These are phyloP conservation scores for Plasmodium inui DNA, from an alignment of 169 alveolate genomes.

Conservation along the genomic window DNA sequence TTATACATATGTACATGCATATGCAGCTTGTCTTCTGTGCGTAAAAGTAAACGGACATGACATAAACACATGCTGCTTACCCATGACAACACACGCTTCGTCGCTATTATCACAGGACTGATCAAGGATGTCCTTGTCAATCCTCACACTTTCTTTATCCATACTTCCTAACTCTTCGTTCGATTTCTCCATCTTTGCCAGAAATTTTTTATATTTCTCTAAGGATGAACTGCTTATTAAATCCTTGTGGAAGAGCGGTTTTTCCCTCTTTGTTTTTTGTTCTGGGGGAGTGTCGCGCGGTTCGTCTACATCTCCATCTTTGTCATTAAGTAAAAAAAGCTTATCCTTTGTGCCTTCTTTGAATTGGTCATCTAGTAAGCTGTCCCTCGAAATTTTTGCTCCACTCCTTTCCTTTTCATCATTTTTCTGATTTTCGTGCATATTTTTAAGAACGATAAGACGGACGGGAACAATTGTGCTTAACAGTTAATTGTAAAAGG, in stretches of 20 bases:
- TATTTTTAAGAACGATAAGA: neutral
- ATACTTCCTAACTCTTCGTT: slow-evolving; percentile 47
- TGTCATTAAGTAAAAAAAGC: slow-evolving; percentile 12
- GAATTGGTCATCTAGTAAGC: slow-evolving; percentile 73
- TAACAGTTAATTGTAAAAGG: neutral
- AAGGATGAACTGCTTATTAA: slow-evolving; percentile 21
- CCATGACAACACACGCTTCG: slow-evolving; percentile 55
- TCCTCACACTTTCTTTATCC: slow-evolving; percentile 49
- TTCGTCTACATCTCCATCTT: slow-evolving; percentile 6
- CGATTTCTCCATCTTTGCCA: slow-evolving; percentile 59
- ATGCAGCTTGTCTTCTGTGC: neutral
- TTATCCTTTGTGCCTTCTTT: slow-evolving; percentile 11
- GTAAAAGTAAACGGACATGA: neutral
- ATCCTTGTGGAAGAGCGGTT: slow-evolving; percentile 47
- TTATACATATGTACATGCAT: neutral
- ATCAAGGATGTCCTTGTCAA: slow-evolving; percentile 58
- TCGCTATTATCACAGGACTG: slow-evolving; percentile 17
- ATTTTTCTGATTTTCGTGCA: slow-evolving; percentile 28
- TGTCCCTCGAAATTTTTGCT: slow-evolving; percentile 14
- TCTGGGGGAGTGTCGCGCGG: neutral
- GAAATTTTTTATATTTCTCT: slow-evolving; percentile 46
- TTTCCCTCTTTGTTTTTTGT: slow-evolving; percentile 18
- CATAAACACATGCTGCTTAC: slow-evolving; percentile 12
- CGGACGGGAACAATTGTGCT: neutral
- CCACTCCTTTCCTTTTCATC: neutral